These are phyloP conservation scores for Fusarium mundagurra DNA, from an alignment of 2,329 filamentous ascomycete genomes.

Conservation along the genomic window DNA sequence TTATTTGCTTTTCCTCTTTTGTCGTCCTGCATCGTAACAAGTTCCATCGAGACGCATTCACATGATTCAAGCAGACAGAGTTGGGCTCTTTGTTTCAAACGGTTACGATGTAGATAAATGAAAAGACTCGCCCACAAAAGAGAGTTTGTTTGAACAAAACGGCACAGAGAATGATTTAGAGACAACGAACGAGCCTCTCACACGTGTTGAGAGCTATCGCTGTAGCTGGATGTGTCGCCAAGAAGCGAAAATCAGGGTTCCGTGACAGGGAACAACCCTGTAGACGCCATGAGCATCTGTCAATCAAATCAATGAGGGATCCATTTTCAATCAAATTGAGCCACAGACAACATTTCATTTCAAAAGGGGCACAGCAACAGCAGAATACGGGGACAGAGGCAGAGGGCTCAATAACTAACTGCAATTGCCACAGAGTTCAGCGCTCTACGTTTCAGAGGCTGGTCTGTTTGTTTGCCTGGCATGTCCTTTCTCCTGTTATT, in stretches of 20 bases:
- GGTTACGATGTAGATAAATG: neutral
- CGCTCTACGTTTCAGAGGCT: neutral
- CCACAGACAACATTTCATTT: neutral
- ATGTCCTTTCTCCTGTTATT: neutral
- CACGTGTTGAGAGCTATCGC: conserved; percentile 10
- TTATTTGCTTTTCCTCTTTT: conserved; percentile 14
- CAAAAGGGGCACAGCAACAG: conserved; percentile 8
- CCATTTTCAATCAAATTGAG: conserved; percentile 22
- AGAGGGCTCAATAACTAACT: neutral
- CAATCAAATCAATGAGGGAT: neutral
- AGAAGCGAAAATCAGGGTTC: conserved; percentile 16
- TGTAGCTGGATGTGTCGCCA: conserved; percentile 6
- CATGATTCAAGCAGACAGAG: conserved; percentile 14
- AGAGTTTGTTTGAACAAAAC: neutral
- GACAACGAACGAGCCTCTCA: conserved; percentile 1
- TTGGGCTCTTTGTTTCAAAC: neutral
- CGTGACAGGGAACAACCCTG: conserved; percentile 13
- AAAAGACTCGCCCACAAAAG: neutral
- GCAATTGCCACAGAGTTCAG: neutral
- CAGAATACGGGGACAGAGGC: neutral
- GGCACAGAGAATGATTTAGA: neutral
- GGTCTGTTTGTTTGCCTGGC: neutral
- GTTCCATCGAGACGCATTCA: conserved; percentile 8
- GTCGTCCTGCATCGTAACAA: conserved; percentile 15
- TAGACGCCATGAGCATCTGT: conserved; percentile 12